Evolutionary conservation across 2,329 filamentous ascomycete species (phyloP), one percentile per base, ranked within the genome.

Genomic region (Aspergillus sp.): DNA sequence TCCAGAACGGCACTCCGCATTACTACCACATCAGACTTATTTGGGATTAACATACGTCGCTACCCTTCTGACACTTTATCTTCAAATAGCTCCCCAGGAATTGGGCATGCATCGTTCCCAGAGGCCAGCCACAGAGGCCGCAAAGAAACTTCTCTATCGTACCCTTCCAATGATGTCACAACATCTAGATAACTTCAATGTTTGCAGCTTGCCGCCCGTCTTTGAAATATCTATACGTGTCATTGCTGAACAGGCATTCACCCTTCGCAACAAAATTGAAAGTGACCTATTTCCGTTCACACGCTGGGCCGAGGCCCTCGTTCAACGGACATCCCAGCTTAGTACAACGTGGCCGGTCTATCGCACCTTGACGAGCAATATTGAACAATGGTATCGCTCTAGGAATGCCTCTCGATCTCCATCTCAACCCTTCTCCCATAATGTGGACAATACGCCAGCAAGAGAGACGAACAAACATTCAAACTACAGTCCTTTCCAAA

Each of bases 11-110:
- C 70, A 73, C 43, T 72, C 73, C 2, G 58, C 70, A 31, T 59
- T 76, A 45, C 67, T 77, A 40, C 75, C 73, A 1, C 74, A 77
- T 54, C 75, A 77, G 55, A 75, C 61, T 39, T 77, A 76, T 46
- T 61, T 77, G 1, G 69, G 69, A 15, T 41, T 76, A 24, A 71
- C 70, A 14, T 75, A 76, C 44, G 64, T 70, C 27, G 72, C 74
- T 8, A 74, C 70, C 1, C 62, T 77, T 8, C 60, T 75, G 17
- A 71, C 70, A 62, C 65, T 76, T 14, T 75, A 74, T 52, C 56
- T 73, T 19, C 69, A 66, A 17, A 68, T 75, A 6, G 65, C 70
- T 6, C 63, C 70, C 1, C 66, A 66, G n/a, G 69, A 72, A 47
- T 67, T 71, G 9, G 66, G 62, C 1, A 41, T 73, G 17, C 67